Evolutionary conservation across 257 asterid genomes (phyloP).

Genomic region (Cordia subcordata): DNA sequence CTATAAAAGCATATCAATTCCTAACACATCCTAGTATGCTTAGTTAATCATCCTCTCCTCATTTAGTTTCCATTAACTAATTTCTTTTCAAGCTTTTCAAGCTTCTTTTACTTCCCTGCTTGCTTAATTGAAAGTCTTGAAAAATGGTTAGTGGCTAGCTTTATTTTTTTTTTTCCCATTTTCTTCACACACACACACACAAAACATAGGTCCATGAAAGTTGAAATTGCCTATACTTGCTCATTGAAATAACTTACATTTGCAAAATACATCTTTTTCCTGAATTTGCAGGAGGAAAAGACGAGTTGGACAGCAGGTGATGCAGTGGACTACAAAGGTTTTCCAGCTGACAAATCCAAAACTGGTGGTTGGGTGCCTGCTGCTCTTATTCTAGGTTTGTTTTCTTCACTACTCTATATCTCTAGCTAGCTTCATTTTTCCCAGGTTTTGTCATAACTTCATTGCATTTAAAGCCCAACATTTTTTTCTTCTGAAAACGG

Average conservation of each 20-base stretch:
- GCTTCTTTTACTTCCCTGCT: not conserved
- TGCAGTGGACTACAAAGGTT: constrained; percentile 77
- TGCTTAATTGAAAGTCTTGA: not conserved
- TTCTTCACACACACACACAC: too few relatives aligned
- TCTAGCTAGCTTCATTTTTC: too few relatives aligned
- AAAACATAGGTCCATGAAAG: too few relatives aligned
- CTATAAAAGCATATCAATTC: constrained; percentile 45
- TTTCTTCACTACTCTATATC: not conserved
- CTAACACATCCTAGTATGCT: constrained; percentile 20
- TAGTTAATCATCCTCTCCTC: too few relatives aligned
- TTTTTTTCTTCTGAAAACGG: too few relatives aligned
- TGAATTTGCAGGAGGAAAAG: constrained; percentile 41
- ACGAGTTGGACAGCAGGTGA: constrained; percentile 48
- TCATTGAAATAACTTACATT: constrained; percentile 1
- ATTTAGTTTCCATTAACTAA: not conserved
- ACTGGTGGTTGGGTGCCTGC: constrained; percentile 97
- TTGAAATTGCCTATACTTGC: not conserved
- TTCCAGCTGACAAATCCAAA: constrained; percentile 62
- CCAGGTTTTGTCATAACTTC: too few relatives aligned
- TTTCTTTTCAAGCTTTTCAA: not conserved
- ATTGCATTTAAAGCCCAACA: too few relatives aligned
- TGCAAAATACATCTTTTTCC: not conserved
- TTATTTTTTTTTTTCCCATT: too few relatives aligned
- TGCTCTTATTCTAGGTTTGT: constrained; percentile 79
- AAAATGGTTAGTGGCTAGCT: constrained; percentile 26